Percentiles rank a stretch among this genome's conserved stretches.
Evolutionary conservation across 2,329 filamentous ascomycete species (phyloP).

Genomic region (Domatiomyces catenatus): DNA sequence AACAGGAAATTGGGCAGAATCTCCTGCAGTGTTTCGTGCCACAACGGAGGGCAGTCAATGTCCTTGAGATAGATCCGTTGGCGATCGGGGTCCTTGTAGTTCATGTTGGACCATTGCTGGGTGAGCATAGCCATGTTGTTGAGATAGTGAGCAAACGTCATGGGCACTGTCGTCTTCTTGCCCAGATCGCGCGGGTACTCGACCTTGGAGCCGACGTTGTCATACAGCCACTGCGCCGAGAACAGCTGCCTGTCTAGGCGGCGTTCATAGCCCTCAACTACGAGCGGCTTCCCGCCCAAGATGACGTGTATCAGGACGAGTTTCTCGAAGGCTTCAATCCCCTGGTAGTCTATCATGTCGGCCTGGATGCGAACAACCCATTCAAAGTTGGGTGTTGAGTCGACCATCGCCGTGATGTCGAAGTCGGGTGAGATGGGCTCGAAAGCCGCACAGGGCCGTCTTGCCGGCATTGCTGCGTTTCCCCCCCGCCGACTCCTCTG

Average conservation of each 20-base stretch:
- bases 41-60: constrained; percentile 81
- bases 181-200: constrained; percentile 59
- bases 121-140: constrained; percentile 72
- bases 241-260: constrained; percentile 65
- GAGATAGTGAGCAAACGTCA: constrained; percentile 82
- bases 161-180: constrained; percentile 56
- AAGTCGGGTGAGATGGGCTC: constrained; percentile 79
- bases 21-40: constrained; percentile 64
- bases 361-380: constrained; percentile 69
- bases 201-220: constrained; percentile 67
- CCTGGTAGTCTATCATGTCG: constrained; percentile 61
- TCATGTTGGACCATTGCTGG: constrained; percentile 61
- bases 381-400: constrained; percentile 68
- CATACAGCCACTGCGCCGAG: constrained; percentile 62
- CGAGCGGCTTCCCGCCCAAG: constrained; percentile 67
- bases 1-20: constrained; percentile 69
- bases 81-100: constrained; percentile 61
- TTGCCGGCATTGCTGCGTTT: constrained; percentile 48
- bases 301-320: constrained; percentile 73
- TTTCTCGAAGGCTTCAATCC: constrained; percentile 68
- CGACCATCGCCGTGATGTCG: constrained; percentile 60
- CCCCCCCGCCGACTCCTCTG: not conserved
- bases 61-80: constrained; percentile 93
- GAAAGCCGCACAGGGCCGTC: constrained; percentile 74
- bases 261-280: constrained; percentile 77